Base-by-base conservation (phyloP, 768 basidiomycete species). In the Leccinum fibrillosum region DNA sequence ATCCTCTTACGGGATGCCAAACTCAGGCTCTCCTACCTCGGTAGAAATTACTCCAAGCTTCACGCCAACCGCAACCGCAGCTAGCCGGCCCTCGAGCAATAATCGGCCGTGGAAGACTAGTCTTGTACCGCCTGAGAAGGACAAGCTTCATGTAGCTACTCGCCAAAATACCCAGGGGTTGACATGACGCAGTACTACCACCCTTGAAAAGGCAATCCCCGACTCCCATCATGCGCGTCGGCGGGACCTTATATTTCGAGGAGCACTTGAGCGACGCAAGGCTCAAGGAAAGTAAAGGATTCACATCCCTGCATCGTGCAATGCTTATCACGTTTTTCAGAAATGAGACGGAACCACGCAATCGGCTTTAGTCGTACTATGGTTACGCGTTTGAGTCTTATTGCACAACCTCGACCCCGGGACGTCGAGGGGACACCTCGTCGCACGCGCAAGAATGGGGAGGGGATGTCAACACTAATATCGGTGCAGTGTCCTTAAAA, bases 311-410 rank as follows among this genome's bases (percentile, higher is more conserved):
- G n/a, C 52, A 44, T 34, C 5, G 35, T 52, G n/a, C 26, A 44
- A 28, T 51, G 15, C 58, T 57, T 45, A 62, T 26, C 49, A 13
- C 21, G 51, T 51, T 39, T 44, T 7, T 8, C 34, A 93, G 92
- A 67, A 82, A 89, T 54, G 75, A 86, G 57, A 79, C 88, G 74
- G 74, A 81, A n/a, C 81, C 83, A 11, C 81, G 80, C 12, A 86
- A 88, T 30, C 82, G 81, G 2, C 74, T 80, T 25, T 83, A 86
- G 66, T 80, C 80, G 9, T 95, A 95, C 71, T 91, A 87, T 69
- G 93, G 92, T 17, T 94, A 94, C 71, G 82, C 92, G 0, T 95
- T 95, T 63, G 93, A 95, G 69, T 89, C 91, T 15, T 95, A 87
- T 65, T 92, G 90, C 71, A 94, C 93, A 13, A 72, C 74, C 3